phyloP scores from a whole-genome alignment of 2,329 filamentous ascomycete genomes.

The Aspergillus novoparasiticus region DNA sequence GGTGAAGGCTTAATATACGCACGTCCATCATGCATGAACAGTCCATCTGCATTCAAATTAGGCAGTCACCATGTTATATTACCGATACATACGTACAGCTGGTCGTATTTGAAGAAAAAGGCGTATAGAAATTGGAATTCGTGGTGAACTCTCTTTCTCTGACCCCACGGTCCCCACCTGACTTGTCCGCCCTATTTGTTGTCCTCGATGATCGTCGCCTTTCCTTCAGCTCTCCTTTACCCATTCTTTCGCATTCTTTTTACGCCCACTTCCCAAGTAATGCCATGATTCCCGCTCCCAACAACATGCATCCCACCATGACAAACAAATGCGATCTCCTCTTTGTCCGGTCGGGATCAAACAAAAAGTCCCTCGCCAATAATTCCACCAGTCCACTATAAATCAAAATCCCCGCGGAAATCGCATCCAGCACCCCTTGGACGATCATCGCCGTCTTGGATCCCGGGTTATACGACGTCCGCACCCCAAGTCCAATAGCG shows the following conservation, averaged over 20 bases:
- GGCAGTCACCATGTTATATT: slow-evolving; percentile 1
- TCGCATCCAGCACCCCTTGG: slow-evolving; percentile 50
- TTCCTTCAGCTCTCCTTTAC: background rate
- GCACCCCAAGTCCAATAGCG: slow-evolving; percentile 50
- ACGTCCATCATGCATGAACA: background rate
- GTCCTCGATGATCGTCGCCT: background rate
- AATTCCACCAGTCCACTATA: slow-evolving; percentile 56
- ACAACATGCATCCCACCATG: slow-evolving; percentile 44
- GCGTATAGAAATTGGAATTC: too few species aligned
- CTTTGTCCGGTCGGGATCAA: slow-evolving; percentile 50
- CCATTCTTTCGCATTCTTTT: slow-evolving; percentile 2
- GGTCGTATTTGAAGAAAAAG: background rate
- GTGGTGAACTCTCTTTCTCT: background rate
- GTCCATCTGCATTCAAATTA: background rate
- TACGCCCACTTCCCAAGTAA: slow-evolving; percentile 55
- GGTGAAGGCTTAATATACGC: background rate
- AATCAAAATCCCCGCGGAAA: slow-evolving; percentile 53
- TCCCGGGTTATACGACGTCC: slow-evolving; percentile 46
- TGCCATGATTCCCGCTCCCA: slow-evolving; percentile 52
- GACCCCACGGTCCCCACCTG: background rate
- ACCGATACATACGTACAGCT: background rate
- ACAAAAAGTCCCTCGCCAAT: slow-evolving; percentile 54
- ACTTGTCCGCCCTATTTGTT: background rate
- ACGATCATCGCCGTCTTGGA: slow-evolving; percentile 48
- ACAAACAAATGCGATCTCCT: slow-evolving; percentile 42